Base-by-base conservation (phyloP, 495 filamentous ascomycete species). In the Trypethelium eluteriae region DNA sequence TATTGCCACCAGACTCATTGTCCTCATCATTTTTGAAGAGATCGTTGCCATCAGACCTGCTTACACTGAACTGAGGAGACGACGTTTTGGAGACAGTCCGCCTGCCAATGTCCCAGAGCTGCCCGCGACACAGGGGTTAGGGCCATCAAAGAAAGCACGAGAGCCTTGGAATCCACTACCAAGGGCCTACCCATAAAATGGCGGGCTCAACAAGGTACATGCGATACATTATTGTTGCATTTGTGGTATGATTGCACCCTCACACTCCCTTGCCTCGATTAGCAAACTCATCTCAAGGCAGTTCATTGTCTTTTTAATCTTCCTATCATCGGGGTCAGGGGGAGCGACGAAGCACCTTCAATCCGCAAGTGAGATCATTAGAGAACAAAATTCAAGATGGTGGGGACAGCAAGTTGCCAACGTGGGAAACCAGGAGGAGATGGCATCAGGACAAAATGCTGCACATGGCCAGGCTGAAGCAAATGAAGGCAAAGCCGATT, bases 171-270 rank as follows among this genome's bases (percentile, higher is more conserved):
- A 34, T 3, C 7, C 25, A 36, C 25, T 32, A 5, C 7, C 7
- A 36, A 59, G 36, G 47, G 14, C 0, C 47, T n/a, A 14, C 38
- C 44, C 11, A 38, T 32, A 46, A 10, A 32, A 77, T 77, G 76
- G 74, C 76, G 11, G 75, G 74, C 64, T 71, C 72, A 18, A 72
- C 74, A 67, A 68, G 76, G 16, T 78, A 77, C 63, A 57, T 93
- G 74, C 91, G 95, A 75, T 97, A 98, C 79, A 86, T 96, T 70
- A 78, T 96, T 67, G 85, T 97, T 71, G 88, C 92, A 66, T 85
- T 91, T 73, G 86, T 95, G 70, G 94, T 98, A 79, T 75, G 90
- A 81, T 50, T 25, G 12, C 7, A 9, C 46, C 57, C 25, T 47
- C 2, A 7, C 34, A 41, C 9, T 39, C 49, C 36, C 9, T 35